phyloP scores from a whole-genome alignment of 495 filamentous ascomycete genomes.

The Eremomyces bilateralis region DNA sequence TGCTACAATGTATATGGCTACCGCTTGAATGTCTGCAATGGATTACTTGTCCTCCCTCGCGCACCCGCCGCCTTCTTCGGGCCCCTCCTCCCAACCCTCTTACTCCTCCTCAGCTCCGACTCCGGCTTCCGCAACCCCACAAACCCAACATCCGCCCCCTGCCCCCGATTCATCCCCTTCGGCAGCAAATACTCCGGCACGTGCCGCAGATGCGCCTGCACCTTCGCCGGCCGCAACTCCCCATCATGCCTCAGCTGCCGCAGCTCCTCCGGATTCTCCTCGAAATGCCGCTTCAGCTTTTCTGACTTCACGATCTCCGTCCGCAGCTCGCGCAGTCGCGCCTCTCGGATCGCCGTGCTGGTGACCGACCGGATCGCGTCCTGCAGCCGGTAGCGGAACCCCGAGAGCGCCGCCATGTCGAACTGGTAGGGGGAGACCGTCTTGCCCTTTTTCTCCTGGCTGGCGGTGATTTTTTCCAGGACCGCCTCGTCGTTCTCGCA shows the following conservation, averaged over 20 bases:
- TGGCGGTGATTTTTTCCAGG: slow-evolving; percentile 41
- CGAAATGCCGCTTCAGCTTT: slow-evolving; percentile 84
- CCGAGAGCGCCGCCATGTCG: slow-evolving; percentile 80
- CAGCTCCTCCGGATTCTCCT: slow-evolving; percentile 84
- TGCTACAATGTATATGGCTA: no score
- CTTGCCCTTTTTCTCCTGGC: slow-evolving; percentile 43
- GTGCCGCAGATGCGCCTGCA: slow-evolving; percentile 82
- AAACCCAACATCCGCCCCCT: slow-evolving; percentile 40
- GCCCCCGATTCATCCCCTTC: slow-evolving; percentile 33
- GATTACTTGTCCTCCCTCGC: slow-evolving; percentile 41
- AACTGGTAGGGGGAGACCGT: slow-evolving; percentile 78
- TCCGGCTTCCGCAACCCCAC: slow-evolving; percentile 49
- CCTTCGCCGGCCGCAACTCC: slow-evolving; percentile 54
- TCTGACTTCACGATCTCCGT: slow-evolving; percentile 81
- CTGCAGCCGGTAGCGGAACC: slow-evolving; percentile 84
- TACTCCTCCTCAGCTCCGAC: slow-evolving; percentile 54
- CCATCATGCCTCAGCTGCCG: slow-evolving; percentile 76
- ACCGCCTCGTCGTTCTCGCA: slow-evolving; percentile 67
- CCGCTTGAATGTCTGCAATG: slow-evolving; percentile 74
- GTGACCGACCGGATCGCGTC: slow-evolving; percentile 74
- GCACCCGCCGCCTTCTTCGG: slow-evolving; percentile 29
- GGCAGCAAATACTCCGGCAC: slow-evolving; percentile 90
- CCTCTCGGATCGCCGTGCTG: slow-evolving; percentile 66
- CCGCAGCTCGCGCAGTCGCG: slow-evolving; percentile 63
- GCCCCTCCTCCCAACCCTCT: slow-evolving; percentile 53